A percentile compares a stretch with the other conserved stretches of the same genome.
Conservation (phyloP, 2,329 filamentous ascomycete species). For the Chaetomiaceae sp. region DNA sequence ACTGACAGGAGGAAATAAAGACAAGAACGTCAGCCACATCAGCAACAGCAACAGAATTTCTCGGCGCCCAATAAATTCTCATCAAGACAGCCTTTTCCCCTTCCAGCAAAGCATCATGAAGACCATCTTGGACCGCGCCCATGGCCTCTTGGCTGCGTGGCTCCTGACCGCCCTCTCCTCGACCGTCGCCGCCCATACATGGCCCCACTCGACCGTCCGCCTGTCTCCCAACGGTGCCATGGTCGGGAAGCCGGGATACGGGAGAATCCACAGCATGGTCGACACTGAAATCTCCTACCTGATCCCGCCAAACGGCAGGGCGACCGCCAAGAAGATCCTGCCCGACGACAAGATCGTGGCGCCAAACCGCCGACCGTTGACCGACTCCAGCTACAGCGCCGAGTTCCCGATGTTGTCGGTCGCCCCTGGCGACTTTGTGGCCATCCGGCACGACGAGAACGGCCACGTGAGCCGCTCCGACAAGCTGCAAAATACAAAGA, state of each 20-base stretch:
- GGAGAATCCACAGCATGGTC: slow-evolving; percentile 65
- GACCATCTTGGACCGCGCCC: background rate
- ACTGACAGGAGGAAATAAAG: no score
- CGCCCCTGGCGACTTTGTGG: slow-evolving; percentile 57
- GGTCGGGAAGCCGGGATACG: slow-evolving; percentile 64
- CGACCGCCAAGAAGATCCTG: slow-evolving; percentile 36
- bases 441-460: slow-evolving; percentile 68
- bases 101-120: slow-evolving; percentile 7
- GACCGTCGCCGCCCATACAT: slow-evolving; percentile 59
- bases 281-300: slow-evolving; percentile 39
- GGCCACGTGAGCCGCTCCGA: slow-evolving; percentile 64
- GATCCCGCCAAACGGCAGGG: slow-evolving; percentile 39
- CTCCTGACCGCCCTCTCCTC: slow-evolving; percentile 32
- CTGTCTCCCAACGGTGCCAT: slow-evolving; percentile 72
- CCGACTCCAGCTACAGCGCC: slow-evolving; percentile 47
- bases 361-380: slow-evolving; percentile 50
- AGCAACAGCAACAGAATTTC: background rate
- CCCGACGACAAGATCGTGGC: slow-evolving; percentile 58
- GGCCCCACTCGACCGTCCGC: slow-evolving; percentile 72
- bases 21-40: background rate
- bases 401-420: slow-evolving; percentile 59
- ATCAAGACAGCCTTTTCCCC: background rate
- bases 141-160: slow-evolving; percentile 13
- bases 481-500: slow-evolving; percentile 50
- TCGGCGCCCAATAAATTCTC: background rate